phyloP scores from a whole-genome alignment of 257 asterid genomes.

The Solanum commersonii region DNA sequence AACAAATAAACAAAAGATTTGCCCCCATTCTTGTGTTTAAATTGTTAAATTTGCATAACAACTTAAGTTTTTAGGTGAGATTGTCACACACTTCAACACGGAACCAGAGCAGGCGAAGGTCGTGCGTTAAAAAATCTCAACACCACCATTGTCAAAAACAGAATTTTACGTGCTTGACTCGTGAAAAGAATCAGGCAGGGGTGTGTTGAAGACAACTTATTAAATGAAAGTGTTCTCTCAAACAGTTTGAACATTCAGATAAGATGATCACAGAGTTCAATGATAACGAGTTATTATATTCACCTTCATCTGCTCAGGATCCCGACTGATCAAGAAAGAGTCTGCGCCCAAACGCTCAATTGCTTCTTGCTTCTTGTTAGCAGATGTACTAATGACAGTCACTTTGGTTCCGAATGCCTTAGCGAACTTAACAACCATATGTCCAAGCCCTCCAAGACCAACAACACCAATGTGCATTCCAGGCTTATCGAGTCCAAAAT shows the following conservation, averaged over 20 bases:
- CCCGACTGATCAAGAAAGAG: no score
- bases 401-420: no score
- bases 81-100: not conserved
- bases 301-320: no score
- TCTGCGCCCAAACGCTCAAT: conserved; percentile 12
- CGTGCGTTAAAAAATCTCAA: not conserved
- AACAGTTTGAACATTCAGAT: not conserved
- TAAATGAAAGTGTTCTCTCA: not conserved
- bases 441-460: conserved; percentile 56
- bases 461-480: conserved; percentile 37
- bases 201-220: not conserved
- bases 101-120: no score
- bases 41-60: not conserved
- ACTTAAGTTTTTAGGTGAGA: not conserved
- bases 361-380: conserved; percentile 16
- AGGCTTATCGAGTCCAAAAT: not conserved
- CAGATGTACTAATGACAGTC: no score
- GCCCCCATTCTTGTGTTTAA: not conserved
- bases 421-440: conserved; percentile 25
- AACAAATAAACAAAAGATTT: not conserved
- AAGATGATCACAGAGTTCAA: no score
- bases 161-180: not conserved
- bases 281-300: no score
- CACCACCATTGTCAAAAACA: not conserved
- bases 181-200: not conserved